These are phyloP conservation scores for Russula emetica DNA, from an alignment of 768 basidiomycete species.

Conservation along the genomic window DNA sequence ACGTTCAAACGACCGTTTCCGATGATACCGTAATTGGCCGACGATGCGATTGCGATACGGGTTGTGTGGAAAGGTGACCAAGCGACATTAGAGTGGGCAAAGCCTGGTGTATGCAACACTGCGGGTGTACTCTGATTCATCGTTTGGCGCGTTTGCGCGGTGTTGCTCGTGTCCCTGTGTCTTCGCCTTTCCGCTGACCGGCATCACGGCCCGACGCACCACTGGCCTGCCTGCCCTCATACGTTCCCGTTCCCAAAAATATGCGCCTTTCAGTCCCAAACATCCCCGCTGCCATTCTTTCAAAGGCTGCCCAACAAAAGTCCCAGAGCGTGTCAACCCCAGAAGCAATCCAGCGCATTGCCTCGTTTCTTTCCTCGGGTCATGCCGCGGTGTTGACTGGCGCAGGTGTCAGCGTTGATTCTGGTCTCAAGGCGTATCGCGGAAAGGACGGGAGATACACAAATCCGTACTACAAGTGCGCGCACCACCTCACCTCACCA, in stretches of 20 bases:
- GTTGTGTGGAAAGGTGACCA: conserved; percentile 84
- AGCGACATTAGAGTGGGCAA: conserved; percentile 74
- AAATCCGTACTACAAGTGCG: conserved; percentile 86
- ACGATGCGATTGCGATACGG: conserved; percentile 72
- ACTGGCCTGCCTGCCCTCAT: no score
- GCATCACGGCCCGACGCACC: not conserved
- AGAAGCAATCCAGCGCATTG: conserved; percentile 57
- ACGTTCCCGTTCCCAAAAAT: conserved; percentile 9
- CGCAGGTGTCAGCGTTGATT: conserved; percentile 93
- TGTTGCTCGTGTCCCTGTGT: no score
- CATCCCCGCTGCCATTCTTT: conserved; percentile 56
- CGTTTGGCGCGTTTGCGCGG: conserved; percentile 2
- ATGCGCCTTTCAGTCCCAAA: conserved; percentile 81
- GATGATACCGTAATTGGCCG: conserved; percentile 91
- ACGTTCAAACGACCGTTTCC: conserved; percentile 89
- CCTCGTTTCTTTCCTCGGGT: conserved; percentile 64
- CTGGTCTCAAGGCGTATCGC: conserved; percentile 91
- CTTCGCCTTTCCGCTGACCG: not conserved
- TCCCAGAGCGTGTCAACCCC: conserved; percentile 40
- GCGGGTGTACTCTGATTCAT: conserved; percentile 46
- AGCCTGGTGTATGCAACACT: conserved; percentile 68
- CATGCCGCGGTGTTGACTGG: conserved; percentile 76
- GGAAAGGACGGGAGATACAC: conserved; percentile 81
- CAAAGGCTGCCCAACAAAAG: conserved; percentile 38
- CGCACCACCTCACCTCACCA: not conserved